Base-by-base conservation (phyloP, 1,284 basidiomycete genomes). In the Cutaneotrichosporon spelunceum region DNA sequence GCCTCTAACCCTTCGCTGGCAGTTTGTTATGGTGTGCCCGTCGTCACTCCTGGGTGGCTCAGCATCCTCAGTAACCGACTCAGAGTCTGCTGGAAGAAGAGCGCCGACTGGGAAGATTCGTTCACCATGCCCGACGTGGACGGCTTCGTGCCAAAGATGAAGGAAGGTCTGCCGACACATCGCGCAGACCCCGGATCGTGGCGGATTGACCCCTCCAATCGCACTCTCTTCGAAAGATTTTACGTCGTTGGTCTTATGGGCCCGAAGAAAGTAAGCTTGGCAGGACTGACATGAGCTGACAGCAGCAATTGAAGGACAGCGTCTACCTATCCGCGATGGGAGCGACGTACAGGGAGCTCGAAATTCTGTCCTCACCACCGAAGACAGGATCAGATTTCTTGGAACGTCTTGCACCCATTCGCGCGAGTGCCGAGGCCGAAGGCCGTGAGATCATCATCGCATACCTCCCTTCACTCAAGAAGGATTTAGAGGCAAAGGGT, bases 21-120 rank as follows among this genome's bases (percentile, higher is more conserved):
- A 0, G 70, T 78, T 7, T 70, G 69, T 61, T 71, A 65, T 30
- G 73, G 66, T 6, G 54, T 75, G 26, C 73, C 69, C 0, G 76
- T 78, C 26, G 56, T 75, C n/a, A 56, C 60, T 0, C 74, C 73
- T 3, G 29, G 45, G 1, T 78, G 67, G 66, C 59, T 76, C 8
- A 36, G 65, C 10, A 61, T 61, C 3, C 62, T 78, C 10, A 24
- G 60, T 14, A 30, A 36, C 11, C 62, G 66, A 1, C 56, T 73
- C 16, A 57, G 50, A 8, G 58, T 59, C 2, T 71, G 74, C 64
- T 76, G 75, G 76, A 74, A 73, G 50, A 64, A 67, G 45, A 66
- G 66, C 27, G 74, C 72, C 8, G 75, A 76, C 62, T 65, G 62
- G 10, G 57, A 73, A 56, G 73, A 76, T 56, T 72, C 70, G 49